Conservation (phyloP, 2,329 filamentous ascomycete species). For the Penicillium vulpinum region DNA sequence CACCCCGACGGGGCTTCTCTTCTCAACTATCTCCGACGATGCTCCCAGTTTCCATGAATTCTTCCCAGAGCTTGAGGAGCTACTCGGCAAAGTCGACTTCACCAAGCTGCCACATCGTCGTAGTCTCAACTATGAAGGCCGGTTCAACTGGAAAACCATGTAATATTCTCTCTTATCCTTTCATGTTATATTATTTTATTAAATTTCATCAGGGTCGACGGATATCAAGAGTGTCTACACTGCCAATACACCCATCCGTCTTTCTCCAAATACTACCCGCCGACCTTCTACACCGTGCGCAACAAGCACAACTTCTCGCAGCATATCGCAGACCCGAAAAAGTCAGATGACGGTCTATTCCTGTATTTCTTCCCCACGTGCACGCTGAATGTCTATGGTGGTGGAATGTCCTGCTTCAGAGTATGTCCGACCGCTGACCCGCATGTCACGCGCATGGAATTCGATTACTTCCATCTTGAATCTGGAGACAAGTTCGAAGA, state of each 20-base stretch:
- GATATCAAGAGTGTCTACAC: slow-evolving; percentile 60
- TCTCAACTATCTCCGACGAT: slow-evolving; percentile 52
- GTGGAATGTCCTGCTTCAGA: slow-evolving; percentile 59
- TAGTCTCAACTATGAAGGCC: slow-evolving; percentile 57
- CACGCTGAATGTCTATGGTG: slow-evolving; percentile 59
- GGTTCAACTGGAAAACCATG: slow-evolving; percentile 63
- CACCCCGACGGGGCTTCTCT: slow-evolving; percentile 56
- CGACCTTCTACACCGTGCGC: slow-evolving; percentile 56
- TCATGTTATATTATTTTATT: neutral
- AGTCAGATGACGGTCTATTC: slow-evolving; percentile 56
- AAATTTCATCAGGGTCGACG: slow-evolving; percentile 49
- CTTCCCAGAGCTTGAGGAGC: slow-evolving; percentile 53
- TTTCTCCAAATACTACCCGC: slow-evolving; percentile 57
- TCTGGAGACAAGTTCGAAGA: slow-evolving; percentile 56
- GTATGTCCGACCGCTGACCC: slow-evolving; percentile 55
- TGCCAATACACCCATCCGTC: slow-evolving; percentile 60
- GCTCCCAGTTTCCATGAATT: slow-evolving; percentile 54
- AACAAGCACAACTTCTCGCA: slow-evolving; percentile 58
- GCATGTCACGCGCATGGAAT: slow-evolving; percentile 56
- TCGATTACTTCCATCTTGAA: slow-evolving; percentile 58
- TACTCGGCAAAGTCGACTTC: slow-evolving; percentile 55
- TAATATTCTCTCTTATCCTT: slow-evolving; percentile 19
- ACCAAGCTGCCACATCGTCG: slow-evolving; percentile 54
- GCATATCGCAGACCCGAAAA: slow-evolving; percentile 56
- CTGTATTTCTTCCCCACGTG: slow-evolving; percentile 61